Conservation (phyloP, 208 protist species). For the Trypanosoma cruzi region DNA sequence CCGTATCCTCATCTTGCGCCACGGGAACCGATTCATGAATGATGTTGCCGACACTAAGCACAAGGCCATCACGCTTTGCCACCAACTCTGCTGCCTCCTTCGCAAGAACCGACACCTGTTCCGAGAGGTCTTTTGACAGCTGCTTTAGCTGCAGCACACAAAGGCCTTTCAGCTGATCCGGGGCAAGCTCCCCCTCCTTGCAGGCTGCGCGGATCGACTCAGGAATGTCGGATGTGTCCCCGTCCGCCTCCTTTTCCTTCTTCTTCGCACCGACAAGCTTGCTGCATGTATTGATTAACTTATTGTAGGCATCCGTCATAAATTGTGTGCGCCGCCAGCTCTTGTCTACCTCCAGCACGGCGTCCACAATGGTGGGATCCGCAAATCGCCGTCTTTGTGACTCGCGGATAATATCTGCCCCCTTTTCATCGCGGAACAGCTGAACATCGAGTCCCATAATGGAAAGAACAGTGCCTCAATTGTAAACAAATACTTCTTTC, state of each 20-base stretch:
- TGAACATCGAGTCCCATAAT: constrained; percentile 96
- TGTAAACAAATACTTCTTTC: background rate
- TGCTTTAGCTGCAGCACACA: constrained; percentile 92
- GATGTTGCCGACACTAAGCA: constrained; percentile 96
- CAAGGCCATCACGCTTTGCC: constrained; percentile 70
- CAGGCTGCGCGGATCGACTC: constrained; percentile 54
- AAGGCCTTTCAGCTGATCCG: constrained; percentile 60
- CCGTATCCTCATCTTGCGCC: constrained; percentile 95
- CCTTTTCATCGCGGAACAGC: constrained; percentile 94
- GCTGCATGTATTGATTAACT: constrained; percentile 89
- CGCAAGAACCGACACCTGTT: constrained; percentile 56
- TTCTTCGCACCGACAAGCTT: constrained; percentile 92
- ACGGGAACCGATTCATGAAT: constrained; percentile 96
- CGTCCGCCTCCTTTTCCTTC: constrained; percentile 93
- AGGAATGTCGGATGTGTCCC: constrained; percentile 65
- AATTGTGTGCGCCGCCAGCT: constrained; percentile 91
- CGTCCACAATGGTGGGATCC: constrained; percentile 91
- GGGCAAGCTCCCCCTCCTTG: constrained; percentile 51
- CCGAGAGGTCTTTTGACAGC: constrained; percentile 79
- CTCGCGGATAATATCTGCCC: constrained; percentile 94
- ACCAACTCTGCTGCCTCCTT: constrained; percentile 66
- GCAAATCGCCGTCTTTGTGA: constrained; percentile 95
- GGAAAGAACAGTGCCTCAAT: background rate
- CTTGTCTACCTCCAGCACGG: constrained; percentile 92
- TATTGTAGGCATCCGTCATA: constrained; percentile 85